Evolutionary conservation across 148 eudicot genomes (phyloP), one percentile per base, ranked within the genome.

Genomic region (Salicornia ramosissima): DNA sequence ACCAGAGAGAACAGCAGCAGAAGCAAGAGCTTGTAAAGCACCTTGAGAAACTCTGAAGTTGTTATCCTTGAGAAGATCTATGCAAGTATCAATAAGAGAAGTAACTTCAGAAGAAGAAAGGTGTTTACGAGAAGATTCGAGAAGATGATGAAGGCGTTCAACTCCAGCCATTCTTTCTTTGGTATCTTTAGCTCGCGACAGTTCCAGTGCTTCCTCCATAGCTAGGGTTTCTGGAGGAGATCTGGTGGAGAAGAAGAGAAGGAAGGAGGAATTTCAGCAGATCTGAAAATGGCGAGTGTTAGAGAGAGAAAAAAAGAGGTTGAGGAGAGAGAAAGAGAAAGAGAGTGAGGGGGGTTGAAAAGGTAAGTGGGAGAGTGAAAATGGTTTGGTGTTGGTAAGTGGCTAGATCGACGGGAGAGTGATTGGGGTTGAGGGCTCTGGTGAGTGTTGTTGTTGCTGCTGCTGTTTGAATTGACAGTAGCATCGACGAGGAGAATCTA

Each of bases 101-200:
- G 96, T 84, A 40, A 86, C 96, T 62, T 94, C 98, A 21, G 96
- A 80, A 2, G 97, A 79, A 4, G 96, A 57, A 0, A 94, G 67
- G 4, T 80, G 80, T 82, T 77, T 87, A 49, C 89, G 74, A 14
- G 97, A 86, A 75, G 96, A 78, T 83, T 94, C 98, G 13, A 94
- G 97, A 59, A 90, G 85, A 21, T 88, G 87, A 77, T 94, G 86
- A 33, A 94, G 98, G 1, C 78, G 86, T 72, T 94, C 98, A 0
- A 94, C 98, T 0, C 92, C 97, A 7, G 98, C 97, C 97, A 94
- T 88, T 56, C 98, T 43, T 82, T 90, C 96, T 75, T 94, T 94
- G 12, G 97, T 87, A 82, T 94, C 98, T 82, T 94, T 94, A 0
- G 91, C 85, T 7, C 98, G 86, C 13, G 83, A 86, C 54, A 83